These are phyloP conservation scores for Melanogaster broomeanus DNA, from an alignment of 768 basidiomycete genomes.

Conservation along the genomic window DNA sequence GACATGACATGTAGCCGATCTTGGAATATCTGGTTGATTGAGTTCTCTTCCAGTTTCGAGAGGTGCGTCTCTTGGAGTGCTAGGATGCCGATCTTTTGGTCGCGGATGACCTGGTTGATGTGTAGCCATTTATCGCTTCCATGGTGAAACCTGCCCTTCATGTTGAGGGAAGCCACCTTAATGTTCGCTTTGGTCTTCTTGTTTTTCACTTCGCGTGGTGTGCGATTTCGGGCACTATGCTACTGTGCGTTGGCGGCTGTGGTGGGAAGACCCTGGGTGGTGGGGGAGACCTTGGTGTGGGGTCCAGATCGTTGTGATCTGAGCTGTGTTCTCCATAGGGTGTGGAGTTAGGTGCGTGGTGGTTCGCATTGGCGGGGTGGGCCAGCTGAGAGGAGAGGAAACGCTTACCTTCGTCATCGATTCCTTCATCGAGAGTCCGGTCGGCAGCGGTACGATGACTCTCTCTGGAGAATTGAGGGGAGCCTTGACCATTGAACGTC, in stretches of 20 bases:
- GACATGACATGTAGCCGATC: too few relatives aligned
- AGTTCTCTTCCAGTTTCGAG: too few relatives aligned
- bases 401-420: background rate
- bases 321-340: too few relatives aligned
- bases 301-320: too few relatives aligned
- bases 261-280: too few relatives aligned
- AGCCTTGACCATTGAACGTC: background rate
- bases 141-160: conserved; percentile 8
- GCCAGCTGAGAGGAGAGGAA: background rate
- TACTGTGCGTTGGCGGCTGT: background rate
- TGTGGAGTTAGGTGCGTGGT: background rate
- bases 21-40: background rate
- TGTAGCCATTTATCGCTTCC: conserved; percentile 19
- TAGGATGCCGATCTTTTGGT: conserved; percentile 15
- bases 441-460: background rate
- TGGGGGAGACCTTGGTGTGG: too few relatives aligned
- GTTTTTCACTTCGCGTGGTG: too few relatives aligned
- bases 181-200: conserved; percentile 10
- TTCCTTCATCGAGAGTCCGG: background rate
- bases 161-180: conserved; percentile 11
- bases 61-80: conserved; percentile 27
- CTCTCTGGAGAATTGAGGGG: background rate
- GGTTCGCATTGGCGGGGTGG: too few relatives aligned
- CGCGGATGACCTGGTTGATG: conserved; percentile 10
- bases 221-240: too few relatives aligned